Conservation (phyloP, 73 alveolate species). For the Paramecium pentaurelia region DNA sequence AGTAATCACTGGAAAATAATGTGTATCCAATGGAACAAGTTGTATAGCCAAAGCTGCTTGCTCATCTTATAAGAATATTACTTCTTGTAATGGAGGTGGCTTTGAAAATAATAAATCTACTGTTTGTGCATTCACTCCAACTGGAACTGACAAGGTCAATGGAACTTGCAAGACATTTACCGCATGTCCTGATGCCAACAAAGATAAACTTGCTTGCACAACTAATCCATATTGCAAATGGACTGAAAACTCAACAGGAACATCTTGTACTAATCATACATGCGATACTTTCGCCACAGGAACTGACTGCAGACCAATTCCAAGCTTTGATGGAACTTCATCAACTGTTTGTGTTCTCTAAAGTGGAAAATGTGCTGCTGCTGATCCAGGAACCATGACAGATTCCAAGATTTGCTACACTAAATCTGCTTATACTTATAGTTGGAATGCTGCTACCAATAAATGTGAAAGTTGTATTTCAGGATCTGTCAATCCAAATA, state of each 20-base stretch:
- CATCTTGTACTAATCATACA: not conserved
- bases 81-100: conserved; percentile 34
- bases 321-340: not conserved
- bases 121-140: conserved; percentile 23
- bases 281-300: not conserved
- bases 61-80: not conserved
- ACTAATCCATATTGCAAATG: not conserved
- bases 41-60: not conserved
- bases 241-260: not conserved
- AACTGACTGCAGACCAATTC: not conserved
- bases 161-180: not conserved
- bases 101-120: not conserved
- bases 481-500: not conserved
- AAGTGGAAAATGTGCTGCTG: not conserved
- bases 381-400: not conserved
- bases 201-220: not conserved
- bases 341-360: not conserved
- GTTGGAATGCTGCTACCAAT: not conserved
- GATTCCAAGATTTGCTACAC: not conserved
- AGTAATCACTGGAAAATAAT: not conserved
- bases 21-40: not conserved
- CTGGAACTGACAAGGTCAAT: not conserved
- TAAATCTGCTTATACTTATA: not conserved
- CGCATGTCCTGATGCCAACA: not conserved
- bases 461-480: not conserved